phyloP scores from a whole-genome alignment of 169 alveolate species.

The Eimeria maxima region DNA sequence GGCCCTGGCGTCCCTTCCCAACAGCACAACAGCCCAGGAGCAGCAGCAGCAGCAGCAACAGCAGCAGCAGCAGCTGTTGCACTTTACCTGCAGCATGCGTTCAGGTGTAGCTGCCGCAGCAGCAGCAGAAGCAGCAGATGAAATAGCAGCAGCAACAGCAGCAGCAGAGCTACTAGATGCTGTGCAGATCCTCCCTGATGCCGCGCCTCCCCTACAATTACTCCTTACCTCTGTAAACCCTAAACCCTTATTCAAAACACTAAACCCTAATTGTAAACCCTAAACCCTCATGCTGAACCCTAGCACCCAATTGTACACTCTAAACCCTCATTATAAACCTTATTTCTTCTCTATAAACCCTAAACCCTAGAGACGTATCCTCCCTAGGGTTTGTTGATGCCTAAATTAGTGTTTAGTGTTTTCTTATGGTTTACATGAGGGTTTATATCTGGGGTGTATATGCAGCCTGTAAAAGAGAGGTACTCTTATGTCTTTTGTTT shows the following conservation, averaged over 20 bases:
- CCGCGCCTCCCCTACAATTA: not conserved
- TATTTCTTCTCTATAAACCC: no score
- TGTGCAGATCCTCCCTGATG: not conserved
- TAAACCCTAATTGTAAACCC: no score
- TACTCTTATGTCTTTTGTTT: not conserved
- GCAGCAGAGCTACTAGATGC: not conserved
- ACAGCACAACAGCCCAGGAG: conserved; percentile 22
- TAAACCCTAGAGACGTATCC: not conserved
- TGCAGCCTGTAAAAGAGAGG: not conserved
- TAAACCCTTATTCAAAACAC: not conserved
- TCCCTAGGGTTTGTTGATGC: no score
- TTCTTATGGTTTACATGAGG: not conserved
- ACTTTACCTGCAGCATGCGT: not conserved
- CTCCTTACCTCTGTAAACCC: not conserved
- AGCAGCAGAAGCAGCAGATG: no score
- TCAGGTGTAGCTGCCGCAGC: not conserved
- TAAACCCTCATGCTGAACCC: no score
- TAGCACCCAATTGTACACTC: not conserved
- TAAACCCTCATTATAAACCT: not conserved
- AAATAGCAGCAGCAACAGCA: not conserved
- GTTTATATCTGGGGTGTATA: not conserved
- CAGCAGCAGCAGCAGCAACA: no score
- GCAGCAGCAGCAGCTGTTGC: conserved; percentile 14
- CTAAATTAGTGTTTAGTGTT: not conserved
- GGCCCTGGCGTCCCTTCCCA: not conserved